Evolutionary conservation across 1,284 basidiomycete species (phyloP), one percentile per base, ranked within the genome.

Genomic region (Wolfiporia cocos): DNA sequence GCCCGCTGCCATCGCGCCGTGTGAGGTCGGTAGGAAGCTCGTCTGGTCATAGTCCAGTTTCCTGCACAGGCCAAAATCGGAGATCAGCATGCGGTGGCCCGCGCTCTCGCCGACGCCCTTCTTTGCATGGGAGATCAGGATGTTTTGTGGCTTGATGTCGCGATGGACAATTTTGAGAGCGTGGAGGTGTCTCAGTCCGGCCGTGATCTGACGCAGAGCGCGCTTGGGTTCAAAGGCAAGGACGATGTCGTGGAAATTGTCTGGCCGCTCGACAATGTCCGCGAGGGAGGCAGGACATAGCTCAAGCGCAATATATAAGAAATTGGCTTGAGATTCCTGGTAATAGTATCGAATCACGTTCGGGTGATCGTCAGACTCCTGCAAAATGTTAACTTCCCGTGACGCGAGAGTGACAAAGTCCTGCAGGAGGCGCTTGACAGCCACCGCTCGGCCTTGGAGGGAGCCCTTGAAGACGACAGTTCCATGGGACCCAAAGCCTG

Each of bases 341-440:
- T 93, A 99, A 65, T 93, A 99, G 64, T 99, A 95, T 43, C 95
- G 83, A 51, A 99, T 95, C 55, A 99, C 94, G 64, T 99, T 98
- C 4, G 93, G 92, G 57, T 99, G 96, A 61, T 97, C 92, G 67
- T 99, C 96, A 31, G 89, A 91, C 59, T 97, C 94, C 66, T 95
- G 92, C 2, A 99, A 74, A 33, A 99, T 80, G 58, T 82, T 86
- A 19, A 98, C 94, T 70, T 99, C 96, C 43, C 95, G 89, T 7
- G 86, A 80, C 1, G 95, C 94, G 24, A 99, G 80, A 0, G 92
- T 93, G 37, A 96, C 92, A 59, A 98, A 99, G 63, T 98, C 94
- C 53, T 86, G 86, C 20, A 99, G 74, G 11, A 99, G 76, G 1
- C 96, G 87, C 66, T 99, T 99, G 49, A 99, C 94, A 4, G 95